Evolutionary conservation across 2,329 filamentous ascomycete species (phyloP).

Genomic region (Knufia petricola): DNA sequence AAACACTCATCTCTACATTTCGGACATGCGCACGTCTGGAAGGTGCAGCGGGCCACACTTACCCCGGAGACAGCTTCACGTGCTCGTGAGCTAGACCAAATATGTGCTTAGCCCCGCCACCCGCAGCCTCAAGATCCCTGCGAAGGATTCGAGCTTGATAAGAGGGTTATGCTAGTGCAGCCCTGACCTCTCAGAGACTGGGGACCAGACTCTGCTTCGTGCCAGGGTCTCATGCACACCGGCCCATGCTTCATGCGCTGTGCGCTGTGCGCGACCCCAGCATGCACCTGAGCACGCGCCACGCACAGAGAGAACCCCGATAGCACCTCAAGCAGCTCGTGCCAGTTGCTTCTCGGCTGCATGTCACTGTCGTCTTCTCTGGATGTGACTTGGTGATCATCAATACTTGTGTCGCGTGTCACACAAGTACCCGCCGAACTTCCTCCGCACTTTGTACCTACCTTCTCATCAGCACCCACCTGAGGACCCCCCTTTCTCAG

Average conservation of each 20-base stretch:
- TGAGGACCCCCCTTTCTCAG: not conserved
- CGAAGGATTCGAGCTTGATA: not conserved
- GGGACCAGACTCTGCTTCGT: not conserved
- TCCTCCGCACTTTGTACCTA: not conserved
- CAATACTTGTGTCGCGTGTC: not conserved
- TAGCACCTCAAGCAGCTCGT: not conserved
- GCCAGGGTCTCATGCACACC: not conserved
- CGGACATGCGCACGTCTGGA: not conserved
- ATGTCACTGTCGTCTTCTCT: slow-evolving; percentile 6
- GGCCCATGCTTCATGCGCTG: not conserved
- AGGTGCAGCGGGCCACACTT: too few species aligned
- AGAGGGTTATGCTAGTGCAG: not conserved
- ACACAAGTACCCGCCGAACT: slow-evolving; percentile 4
- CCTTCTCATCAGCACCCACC: not conserved
- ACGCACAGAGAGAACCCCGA: not conserved
- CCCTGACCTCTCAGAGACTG: not conserved
- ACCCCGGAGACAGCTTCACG: too few species aligned
- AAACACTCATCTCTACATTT: not conserved
- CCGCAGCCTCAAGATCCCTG: too few species aligned
- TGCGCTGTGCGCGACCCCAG: not conserved
- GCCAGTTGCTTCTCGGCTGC: not conserved
- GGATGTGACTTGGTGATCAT: slow-evolving; percentile 2
- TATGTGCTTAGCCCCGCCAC: too few species aligned
- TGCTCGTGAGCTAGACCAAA: too few species aligned
- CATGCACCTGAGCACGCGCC: not conserved